Evolutionary conservation across 352 stramenopile species (phyloP), one percentile per base, ranked within the genome.

Genomic region (Globisporangium heterothallicum): DNA sequence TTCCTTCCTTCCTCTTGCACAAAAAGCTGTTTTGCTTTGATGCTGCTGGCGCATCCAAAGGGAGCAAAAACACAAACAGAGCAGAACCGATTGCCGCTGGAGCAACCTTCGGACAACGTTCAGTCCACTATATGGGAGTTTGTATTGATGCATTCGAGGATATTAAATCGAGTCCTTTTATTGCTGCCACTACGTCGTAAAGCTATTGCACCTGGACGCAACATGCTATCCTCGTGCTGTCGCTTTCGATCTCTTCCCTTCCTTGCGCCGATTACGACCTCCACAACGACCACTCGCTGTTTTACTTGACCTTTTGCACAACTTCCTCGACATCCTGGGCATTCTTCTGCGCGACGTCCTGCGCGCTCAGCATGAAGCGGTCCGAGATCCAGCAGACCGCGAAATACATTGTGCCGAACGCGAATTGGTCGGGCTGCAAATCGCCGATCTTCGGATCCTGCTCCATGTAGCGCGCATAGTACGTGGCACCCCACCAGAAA

Each of bases 371-470:
- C 82, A 92, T 92, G 62, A 78, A 92, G 45, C 82, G 78, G 59
- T 92, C 82, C 35, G 82, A 80, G 40, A 64, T 60, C 82, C 82
- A 92, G 58, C 73, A 88, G 27, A 92, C 64, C 9, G 72, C 35
- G 36, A 92, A 92, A 64, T 87, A 90, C 51, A 90, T 66, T 25
- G 74, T 58, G 14, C 82, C 82, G 50, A 92, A 86, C 3, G 82
- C 61, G 14, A 89, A 48, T 48, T 92, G 82, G 53, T 88, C 76
- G 0, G 57, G 18, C 34, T 64, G 48, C 16, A 92, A 48, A 49
- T 92, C 81, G 30, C 78, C 81, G 16, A 70, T 54, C 36, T 88
- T 63, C 1, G 56, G 68, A 5, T 69, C 63, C 19, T 75, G 51
- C 12, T 73, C 55, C 59, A 72, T 72, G 25, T 63, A 53, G 58